Evolutionary conservation across 176 grass and related monocot species (phyloP), one percentile per base, ranked within the genome.

Genomic region (Tuctoria greenei): DNA sequence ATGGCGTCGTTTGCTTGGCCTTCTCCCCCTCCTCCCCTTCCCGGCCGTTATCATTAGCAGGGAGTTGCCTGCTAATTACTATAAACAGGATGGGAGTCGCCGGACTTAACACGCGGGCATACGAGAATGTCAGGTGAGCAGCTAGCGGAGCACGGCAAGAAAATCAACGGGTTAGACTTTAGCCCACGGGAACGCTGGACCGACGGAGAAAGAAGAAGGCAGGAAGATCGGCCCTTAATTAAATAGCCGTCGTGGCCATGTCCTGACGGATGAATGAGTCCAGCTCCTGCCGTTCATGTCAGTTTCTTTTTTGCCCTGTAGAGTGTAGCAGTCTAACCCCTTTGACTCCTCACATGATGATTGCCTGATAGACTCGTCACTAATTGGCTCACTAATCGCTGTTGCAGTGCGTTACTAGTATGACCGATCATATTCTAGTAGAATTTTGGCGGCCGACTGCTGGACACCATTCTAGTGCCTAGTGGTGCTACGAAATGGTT

Each of bases 1-100:
- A 79, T 71, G 85, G 74, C 85, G 45, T 47, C 37, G 27, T 66
- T 76, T 20, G 25, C 80, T 83, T 88, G 11, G 68, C 55, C 80
- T 74, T 52, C 74, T 61, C 15, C 52, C 31, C 9, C 25, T 58
- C 71, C 40, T 62, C 12, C n/a, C 9, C n/a, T 39, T 27, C 60
- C 4, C 79, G 42, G 81, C 75, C 69, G 81, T 88, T 83, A 74
- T 27, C 38, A 69, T 45, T 83, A 34, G 50, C 2, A 23, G 14
- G 45, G 14, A 47, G 45, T 31, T 31, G 42, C 42, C 20, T 46
- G 44, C 71, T 36, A 75, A 75, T 83, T 31, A 31, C 31, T 70
- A 76, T 83, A 77, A 77, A 23, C 55, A 6, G 39, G 9, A 44
- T 7, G 10, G 2, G 39, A 77, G 81, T 58, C 44, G 73, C 82